Percentiles rank a stretch among this genome's conserved stretches.
Evolutionary conservation across 2,329 filamentous ascomycete species (phyloP).

Genomic region (Paradendryphiella salina): DNA sequence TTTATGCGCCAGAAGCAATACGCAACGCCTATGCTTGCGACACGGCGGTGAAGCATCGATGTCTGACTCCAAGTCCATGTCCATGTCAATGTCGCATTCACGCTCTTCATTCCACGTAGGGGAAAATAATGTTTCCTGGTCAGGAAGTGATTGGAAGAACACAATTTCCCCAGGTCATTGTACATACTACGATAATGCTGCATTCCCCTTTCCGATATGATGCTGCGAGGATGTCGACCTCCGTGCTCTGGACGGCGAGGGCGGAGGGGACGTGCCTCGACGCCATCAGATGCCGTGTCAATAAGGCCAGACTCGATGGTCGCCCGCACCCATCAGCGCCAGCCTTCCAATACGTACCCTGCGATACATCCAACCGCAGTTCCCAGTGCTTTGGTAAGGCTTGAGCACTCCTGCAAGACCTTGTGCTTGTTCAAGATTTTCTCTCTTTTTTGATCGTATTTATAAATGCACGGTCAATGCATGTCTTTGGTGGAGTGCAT

Average conservation of each 20-base stretch:
- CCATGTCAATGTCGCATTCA: constrained; percentile 17
- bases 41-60: constrained; percentile 3
- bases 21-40: constrained; percentile 9
- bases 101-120: background rate
- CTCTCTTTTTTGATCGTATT: background rate
- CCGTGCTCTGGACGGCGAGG: background rate
- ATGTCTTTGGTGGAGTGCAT: constrained; percentile 2
- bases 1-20: constrained; percentile 12
- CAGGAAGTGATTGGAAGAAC: constrained; percentile 4
- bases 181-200: constrained; percentile 14
- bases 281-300: constrained; percentile 22
- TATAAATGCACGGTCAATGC: constrained; percentile 4
- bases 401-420: background rate
- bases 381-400: constrained; percentile 1
- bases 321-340: constrained; percentile 22
- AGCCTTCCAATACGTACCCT: constrained; percentile 16
- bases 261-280: constrained; percentile 3
- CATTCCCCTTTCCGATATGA: constrained; percentile 20
- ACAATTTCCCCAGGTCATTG: constrained; percentile 3
- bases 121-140: background rate
- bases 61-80: constrained; percentile 18
- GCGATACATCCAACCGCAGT: constrained; percentile 8
- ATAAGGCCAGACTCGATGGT: constrained; percentile 33
- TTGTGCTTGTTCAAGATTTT: background rate
- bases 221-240: constrained; percentile 13